Conservation (phyloP, 2,329 filamentous ascomycete genomes). For the Monosporascus cannonballus region DNA sequence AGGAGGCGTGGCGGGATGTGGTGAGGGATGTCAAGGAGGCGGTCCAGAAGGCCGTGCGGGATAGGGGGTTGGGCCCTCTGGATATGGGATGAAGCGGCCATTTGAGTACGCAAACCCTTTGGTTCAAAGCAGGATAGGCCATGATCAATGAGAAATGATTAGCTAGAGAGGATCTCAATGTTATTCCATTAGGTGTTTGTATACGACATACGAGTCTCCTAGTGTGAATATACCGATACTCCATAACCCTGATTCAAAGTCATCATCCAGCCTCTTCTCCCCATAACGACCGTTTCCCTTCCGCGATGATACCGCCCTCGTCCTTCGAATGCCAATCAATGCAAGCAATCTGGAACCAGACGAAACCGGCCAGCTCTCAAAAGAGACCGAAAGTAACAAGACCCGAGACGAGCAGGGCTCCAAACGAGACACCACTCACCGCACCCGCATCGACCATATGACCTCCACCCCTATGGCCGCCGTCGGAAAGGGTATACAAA, state of each 20-base stretch:
- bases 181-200: neutral
- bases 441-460: no score
- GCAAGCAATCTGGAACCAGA: neutral
- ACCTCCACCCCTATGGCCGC: neutral
- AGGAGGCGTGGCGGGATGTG: conserved; percentile 40
- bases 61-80: conserved; percentile 51
- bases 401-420: neutral
- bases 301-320: neutral
- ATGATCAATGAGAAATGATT: no score
- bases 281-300: neutral
- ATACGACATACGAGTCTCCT: neutral
- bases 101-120: neutral
- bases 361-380: neutral
- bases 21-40: conserved; percentile 38
- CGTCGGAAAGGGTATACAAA: neutral
- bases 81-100: conserved; percentile 33
- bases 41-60: conserved; percentile 49
- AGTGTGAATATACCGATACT: neutral
- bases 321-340: neutral
- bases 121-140: no score
- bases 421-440: neutral
- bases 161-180: no score
- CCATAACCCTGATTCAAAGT: neutral
- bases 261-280: neutral
- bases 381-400: neutral